phyloP scores from a whole-genome alignment of 352 stramenopile genomes.

The Pythium brassicae region DNA sequence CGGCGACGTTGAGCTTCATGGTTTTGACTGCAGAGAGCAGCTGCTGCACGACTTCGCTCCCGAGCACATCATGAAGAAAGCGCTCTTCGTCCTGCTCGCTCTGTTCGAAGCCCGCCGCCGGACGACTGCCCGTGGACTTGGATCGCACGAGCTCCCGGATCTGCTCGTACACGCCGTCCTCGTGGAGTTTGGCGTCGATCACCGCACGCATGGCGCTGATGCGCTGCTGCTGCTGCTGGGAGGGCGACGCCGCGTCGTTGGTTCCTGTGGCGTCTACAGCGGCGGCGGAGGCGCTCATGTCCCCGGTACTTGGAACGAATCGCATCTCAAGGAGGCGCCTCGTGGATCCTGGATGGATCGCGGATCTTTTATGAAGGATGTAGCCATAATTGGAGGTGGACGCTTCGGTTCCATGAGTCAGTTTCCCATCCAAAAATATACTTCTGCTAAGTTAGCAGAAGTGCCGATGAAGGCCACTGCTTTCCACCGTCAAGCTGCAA shows the following conservation, averaged over 20 bases:
- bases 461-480: no score
- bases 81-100: slow-evolving; percentile 20
- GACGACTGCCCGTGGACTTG: slow-evolving; percentile 10
- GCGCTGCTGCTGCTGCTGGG: slow-evolving; percentile 19
- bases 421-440: no score
- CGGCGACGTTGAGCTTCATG: slow-evolving; percentile 12
- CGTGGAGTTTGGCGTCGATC: slow-evolving; percentile 71
- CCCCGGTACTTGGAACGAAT: no score
- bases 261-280: background rate
- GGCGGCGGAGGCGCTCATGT: no score
- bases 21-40: slow-evolving; percentile 41
- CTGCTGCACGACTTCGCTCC: slow-evolving; percentile 76
- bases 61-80: slow-evolving; percentile 54
- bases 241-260: background rate
- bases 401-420: no score
- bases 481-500: no score
- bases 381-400: no score
- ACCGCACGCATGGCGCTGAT: slow-evolving; percentile 47
- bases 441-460: no score
- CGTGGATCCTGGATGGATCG: no score
- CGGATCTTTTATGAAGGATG: background rate
- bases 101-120: background rate
- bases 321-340: no score
- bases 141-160: slow-evolving; percentile 55
- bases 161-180: slow-evolving; percentile 75